Base-by-base conservation (phyloP, 108 stramenopile genomes). In the Mayamaea pseudoterrestris region DNA sequence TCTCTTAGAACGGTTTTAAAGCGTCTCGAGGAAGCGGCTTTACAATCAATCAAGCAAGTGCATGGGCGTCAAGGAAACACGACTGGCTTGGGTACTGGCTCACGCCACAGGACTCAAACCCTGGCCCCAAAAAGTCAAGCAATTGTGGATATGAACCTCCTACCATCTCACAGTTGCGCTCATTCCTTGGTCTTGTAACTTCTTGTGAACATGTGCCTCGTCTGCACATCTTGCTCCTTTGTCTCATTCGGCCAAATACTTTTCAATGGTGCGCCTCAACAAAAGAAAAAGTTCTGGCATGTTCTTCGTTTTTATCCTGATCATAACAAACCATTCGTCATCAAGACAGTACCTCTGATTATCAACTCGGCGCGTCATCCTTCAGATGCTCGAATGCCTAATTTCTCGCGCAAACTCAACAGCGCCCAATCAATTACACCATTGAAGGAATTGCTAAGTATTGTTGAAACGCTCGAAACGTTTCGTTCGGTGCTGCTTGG, bases 391-490 rank as follows among this genome's bases (percentile, higher is more conserved):
- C 69, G 69, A 1, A 40, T 77, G 16, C 66, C 69, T 8, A 67
- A 61, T 35, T 71, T 37, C 31, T 47, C 56, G 3, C 18, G 44
- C 0, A 74, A 73, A 28, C 45, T 78, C 0, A 67, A 35, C 44
- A 13, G 4, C 24, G 59, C 73, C 1, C 73, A 79, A 36, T 11
- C 9, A 67, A 53, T 53, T 69, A 69, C 32, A 43, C 63, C 11
- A 28, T 51, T 14, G 45, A 52, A 54, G 25, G 70, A 77, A 62
- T 36, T 77, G 1, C 35, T 77, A 11, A 39, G 55, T 20, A 62
- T 69, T 18, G 60, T 69, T 9, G 75, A 77, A 72, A 46, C 47
- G 11, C 23, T 77, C 1, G 69, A 69, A 50, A 71, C 65, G 54
- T 66, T 55, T 51, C 36, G 45, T 32, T 51, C 44, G 0, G 68